Evolutionary conservation across 1,284 basidiomycete genomes (phyloP), one percentile per base, ranked within the genome.

Genomic region (Papiliotrema terrestris): DNA sequence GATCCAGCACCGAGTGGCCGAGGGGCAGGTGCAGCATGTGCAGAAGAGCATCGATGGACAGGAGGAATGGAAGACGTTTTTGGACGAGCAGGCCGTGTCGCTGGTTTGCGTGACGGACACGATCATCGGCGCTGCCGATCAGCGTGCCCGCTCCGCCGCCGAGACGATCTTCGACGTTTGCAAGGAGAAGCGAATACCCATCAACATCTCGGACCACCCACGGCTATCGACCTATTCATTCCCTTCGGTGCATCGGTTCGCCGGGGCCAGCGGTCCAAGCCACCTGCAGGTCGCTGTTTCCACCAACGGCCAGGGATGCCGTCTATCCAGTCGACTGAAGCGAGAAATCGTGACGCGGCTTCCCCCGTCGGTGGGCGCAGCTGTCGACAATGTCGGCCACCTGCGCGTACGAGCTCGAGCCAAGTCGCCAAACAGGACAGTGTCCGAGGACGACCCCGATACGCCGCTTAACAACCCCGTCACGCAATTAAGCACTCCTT

Each of bases 221-320:
- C 79, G 83, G 9, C 80, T 95, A 22, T 96, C 91, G 73, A 91
- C 96, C 69, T 97, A 91, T 71, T 86, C 88, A 0, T 94, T 97
- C 77, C 84, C 89, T 0, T 85, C 92, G 0, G 85, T 86, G 0
- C 91, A 97, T 69, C 88, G 94, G 4, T 92, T 97, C 67, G 72
- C 81, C 5, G 67, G 72, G 11, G 32, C 59, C 36, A 55, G 57
- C 45, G 68, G 66, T 15, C 54, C 82, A 5, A 84, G 83, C 0
- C 78, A 87, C 2, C 79, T 97, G 0, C 92, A 97, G 68, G 77
- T 98, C 13, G 90, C 88, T 0, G 83, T 98, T 1, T 91, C 91
- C 0, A 94, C 94, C 1, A 97, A 96, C 64, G 91, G 92, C 0
- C 83, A 88, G 57, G 95, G 94, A 1, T 98, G 95, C 68, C 80